phyloP scores from a whole-genome alignment of 1,284 basidiomycete species.

The Ceraceosorus guamensis region DNA sequence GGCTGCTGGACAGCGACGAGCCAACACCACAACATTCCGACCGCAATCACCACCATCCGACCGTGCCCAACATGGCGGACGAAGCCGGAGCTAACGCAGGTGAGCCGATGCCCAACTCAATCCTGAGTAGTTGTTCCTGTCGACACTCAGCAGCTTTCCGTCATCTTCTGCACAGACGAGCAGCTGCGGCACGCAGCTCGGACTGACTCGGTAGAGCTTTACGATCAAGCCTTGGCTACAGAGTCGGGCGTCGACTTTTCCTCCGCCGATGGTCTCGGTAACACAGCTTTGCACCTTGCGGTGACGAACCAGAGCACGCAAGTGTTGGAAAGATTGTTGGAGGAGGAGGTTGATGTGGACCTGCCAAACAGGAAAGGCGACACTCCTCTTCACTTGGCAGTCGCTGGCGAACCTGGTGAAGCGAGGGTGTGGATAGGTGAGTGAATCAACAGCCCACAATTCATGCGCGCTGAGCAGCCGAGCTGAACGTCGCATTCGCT shows the following conservation, averaged over 20 bases:
- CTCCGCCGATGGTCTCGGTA: conserved; percentile 35
- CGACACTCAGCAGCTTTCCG: too few relatives aligned
- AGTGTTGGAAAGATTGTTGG: conserved; percentile 37
- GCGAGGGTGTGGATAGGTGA: conserved; percentile 54
- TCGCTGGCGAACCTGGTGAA: conserved; percentile 55
- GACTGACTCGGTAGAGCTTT: conserved; percentile 35
- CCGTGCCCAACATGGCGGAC: too few relatives aligned
- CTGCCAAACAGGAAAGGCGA: conserved; percentile 66
- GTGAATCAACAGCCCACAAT: conserved; percentile 11
- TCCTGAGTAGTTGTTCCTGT: too few relatives aligned
- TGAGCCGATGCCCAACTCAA: too few relatives aligned
- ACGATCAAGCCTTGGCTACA: conserved; percentile 7
- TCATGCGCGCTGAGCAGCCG: not conserved
- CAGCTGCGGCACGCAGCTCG: conserved; percentile 33
- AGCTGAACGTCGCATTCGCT: not conserved
- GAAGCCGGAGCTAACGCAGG: too few relatives aligned
- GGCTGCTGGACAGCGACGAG: too few relatives aligned
- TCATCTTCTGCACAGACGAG: conserved; percentile 21
- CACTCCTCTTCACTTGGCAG: conserved; percentile 76
- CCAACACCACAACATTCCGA: too few relatives aligned
- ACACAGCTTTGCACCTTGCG: conserved; percentile 44
- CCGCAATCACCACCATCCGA: too few relatives aligned
- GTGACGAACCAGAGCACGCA: conserved; percentile 24
- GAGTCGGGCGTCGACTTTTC: conserved; percentile 29
- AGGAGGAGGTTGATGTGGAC: conserved; percentile 67